Percentiles rank a stretch among this genome's conserved stretches.
Conservation (phyloP, 805 yeast species). For the Candida michaelii region DNA sequence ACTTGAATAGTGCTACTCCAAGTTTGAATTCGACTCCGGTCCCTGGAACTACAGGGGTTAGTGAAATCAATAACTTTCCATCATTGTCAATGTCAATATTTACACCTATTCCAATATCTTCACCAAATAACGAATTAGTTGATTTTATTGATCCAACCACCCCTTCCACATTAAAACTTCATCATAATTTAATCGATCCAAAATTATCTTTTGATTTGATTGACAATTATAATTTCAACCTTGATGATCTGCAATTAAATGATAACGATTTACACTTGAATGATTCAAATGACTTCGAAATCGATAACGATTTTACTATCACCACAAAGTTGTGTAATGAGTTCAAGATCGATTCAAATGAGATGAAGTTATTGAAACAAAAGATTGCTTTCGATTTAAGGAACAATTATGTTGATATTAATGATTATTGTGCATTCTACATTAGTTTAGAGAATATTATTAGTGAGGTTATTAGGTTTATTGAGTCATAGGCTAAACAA, state of each 20-base stretch:
- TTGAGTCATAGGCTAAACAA: constrained; percentile 19
- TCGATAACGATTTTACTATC: constrained; percentile 14
- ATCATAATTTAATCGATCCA: constrained; percentile 1
- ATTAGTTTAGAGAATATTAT: constrained; percentile 40
- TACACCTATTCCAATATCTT: constrained; percentile 7
- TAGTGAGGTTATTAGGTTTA: constrained; percentile 39
- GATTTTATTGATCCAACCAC: constrained; percentile 8
- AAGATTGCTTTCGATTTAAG: constrained; percentile 41
- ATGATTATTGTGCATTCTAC: constrained; percentile 46
- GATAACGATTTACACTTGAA: constrained; percentile 1
- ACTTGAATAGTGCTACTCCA: not conserved
- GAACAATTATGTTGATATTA: constrained; percentile 44
- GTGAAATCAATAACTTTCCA: not conserved
- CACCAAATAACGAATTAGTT: constrained; percentile 5
- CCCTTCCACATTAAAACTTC: constrained; percentile 7
- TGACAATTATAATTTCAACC: constrained; percentile 6
- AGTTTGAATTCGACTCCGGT: constrained; percentile 8
- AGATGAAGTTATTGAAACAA: constrained; percentile 33
- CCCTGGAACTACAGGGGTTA: not conserved
- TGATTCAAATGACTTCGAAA: constrained; percentile 12
- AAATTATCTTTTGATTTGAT: constrained; percentile 6
- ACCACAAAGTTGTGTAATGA: constrained; percentile 7
- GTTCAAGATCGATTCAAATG: constrained; percentile 17
- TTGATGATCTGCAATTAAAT: constrained; percentile 2
- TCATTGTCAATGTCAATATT: constrained; percentile 7